Conservation (phyloP, 495 filamentous ascomycete species). For the Neohortaea acidophila region DNA sequence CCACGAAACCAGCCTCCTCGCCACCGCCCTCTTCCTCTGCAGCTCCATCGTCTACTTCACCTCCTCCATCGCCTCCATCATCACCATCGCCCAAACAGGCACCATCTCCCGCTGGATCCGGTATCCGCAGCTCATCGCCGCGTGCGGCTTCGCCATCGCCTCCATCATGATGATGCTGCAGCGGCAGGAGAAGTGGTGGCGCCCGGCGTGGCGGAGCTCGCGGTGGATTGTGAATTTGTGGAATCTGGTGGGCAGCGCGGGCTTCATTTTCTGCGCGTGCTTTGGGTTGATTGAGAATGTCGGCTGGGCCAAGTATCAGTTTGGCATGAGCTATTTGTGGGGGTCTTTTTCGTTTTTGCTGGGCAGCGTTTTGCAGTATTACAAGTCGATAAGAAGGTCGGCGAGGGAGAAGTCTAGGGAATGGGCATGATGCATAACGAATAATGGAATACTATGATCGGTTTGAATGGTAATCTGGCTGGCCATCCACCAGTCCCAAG, state of each 20-base stretch:
- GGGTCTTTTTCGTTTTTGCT: constrained; percentile 9
- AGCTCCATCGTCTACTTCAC: constrained; percentile 54
- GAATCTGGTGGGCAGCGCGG: constrained; percentile 12
- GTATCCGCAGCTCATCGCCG: constrained; percentile 15
- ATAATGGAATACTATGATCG: no score
- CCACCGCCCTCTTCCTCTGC: constrained; percentile 41
- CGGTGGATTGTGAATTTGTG: constrained; percentile 17
- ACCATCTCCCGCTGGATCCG: constrained; percentile 38
- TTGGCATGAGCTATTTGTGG: constrained; percentile 2
- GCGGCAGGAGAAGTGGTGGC: constrained; percentile 16
- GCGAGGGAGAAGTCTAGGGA: no score
- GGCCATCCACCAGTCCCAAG: no score
- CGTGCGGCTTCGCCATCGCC: constrained; percentile 11
- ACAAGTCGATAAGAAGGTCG: constrained; percentile 47
- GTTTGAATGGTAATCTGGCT: no score
- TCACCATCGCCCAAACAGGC: constrained; percentile 29
- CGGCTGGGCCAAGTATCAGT: constrained; percentile 5
- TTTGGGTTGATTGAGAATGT: constrained; percentile 44
- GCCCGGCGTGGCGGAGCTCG: constrained; percentile 5
- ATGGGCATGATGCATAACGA: no score
- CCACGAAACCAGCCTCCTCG: constrained; percentile 50
- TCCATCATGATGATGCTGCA: constrained; percentile 11
- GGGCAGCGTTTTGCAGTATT: constrained; percentile 44
- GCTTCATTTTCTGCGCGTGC: constrained; percentile 24
- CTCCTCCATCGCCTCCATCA: constrained; percentile 43